phyloP scores from a whole-genome alignment of 306 rosid species.

The Spatholobus suberectus region DNA sequence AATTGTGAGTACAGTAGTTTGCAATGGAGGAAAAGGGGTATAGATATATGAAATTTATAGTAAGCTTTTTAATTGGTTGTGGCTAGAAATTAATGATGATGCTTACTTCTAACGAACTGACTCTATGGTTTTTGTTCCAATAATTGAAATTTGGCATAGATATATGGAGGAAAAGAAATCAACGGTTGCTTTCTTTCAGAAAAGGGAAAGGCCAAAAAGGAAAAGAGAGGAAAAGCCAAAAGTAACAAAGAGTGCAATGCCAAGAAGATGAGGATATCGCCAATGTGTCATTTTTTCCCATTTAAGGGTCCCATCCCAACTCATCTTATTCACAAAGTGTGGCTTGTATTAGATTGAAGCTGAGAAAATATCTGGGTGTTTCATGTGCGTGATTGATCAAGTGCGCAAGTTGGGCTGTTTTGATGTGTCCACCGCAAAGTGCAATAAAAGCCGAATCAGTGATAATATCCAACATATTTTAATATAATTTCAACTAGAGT shows the following conservation, averaged over 20 bases:
- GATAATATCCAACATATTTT: slow-evolving; percentile 13
- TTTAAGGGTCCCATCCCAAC: slow-evolving; percentile 63
- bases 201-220: slow-evolving; percentile 47
- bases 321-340: slow-evolving; percentile 56
- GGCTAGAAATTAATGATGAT: slow-evolving; percentile 41
- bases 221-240: slow-evolving; percentile 46
- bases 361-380: slow-evolving; percentile 60
- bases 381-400: slow-evolving; percentile 13
- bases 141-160: slow-evolving; percentile 46
- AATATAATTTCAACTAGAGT: neutral
- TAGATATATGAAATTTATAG: slow-evolving; percentile 9
- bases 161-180: slow-evolving; percentile 58
- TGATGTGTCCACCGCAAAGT: slow-evolving; percentile 29
- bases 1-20: slow-evolving; percentile 12
- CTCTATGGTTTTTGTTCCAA: slow-evolving; percentile 38
- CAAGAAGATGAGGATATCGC: slow-evolving; percentile 42
- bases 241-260: slow-evolving; percentile 44
- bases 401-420: slow-evolving; percentile 36
- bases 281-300: slow-evolving; percentile 51
- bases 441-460: neutral
- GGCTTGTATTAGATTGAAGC: slow-evolving; percentile 59
- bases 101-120: slow-evolving; percentile 35
- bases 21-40: neutral
- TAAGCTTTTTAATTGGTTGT: slow-evolving; percentile 28
- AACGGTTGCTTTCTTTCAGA: slow-evolving; percentile 55